Conservation (phyloP, 768 basidiomycete species). For the Tephrocybe sp. region DNA sequence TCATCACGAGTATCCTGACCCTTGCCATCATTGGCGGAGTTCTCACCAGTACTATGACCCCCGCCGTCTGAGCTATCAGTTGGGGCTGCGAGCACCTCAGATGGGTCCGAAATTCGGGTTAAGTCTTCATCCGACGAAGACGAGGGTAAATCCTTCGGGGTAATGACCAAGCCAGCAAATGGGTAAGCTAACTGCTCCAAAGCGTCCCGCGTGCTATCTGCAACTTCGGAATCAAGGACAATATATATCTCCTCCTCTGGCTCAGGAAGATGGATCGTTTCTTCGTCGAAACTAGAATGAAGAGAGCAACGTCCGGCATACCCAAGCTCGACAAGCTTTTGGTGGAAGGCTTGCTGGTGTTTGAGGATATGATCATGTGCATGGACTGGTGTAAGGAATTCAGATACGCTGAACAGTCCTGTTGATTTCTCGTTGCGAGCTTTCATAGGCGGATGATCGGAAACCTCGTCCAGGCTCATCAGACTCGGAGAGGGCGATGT, state of each 20-base stretch:
- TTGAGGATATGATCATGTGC: neutral
- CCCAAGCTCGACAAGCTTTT: neutral
- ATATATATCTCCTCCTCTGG: constrained; percentile 1
- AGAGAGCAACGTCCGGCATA: neutral
- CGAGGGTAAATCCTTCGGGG: neutral
- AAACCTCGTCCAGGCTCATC: too few relatives aligned
- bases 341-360: neutral
- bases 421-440: too few relatives aligned
- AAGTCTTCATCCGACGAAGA: too few relatives aligned
- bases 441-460: too few relatives aligned
- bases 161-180: neutral
- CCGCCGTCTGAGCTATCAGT: too few relatives aligned
- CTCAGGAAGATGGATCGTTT: neutral
- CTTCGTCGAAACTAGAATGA: neutral
- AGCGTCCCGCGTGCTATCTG: neutral
- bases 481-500: too few relatives aligned
- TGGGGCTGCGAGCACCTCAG: neutral
- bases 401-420: too few relatives aligned
- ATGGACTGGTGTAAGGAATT: neutral
- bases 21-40: neutral
- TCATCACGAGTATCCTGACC: neutral
- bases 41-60: too few relatives aligned
- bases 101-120: too few relatives aligned
- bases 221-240: neutral
- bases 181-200: neutral